Base-by-base conservation (phyloP, 352 stramenopile genomes). In the Phytopythium chamaehyphon region DNA sequence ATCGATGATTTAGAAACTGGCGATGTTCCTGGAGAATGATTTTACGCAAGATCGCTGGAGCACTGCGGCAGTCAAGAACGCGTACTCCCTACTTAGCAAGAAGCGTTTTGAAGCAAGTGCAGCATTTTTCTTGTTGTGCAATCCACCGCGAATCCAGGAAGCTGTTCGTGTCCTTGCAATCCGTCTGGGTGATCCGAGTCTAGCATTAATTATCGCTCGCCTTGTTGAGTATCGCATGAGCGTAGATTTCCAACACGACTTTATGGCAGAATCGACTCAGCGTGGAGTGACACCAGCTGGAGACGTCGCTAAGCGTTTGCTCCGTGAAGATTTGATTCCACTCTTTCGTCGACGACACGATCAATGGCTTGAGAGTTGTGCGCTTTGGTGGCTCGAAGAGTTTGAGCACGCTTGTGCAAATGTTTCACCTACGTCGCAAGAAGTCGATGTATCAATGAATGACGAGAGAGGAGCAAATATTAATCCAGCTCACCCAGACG, bases 61-160 rank as follows among this genome's bases (percentile, higher is more conserved):
- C 35, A 76, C 77, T 51, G 91, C 95, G 26, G 95, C 92, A 12
- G 84, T 97, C 40, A 97, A 96, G 52, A 98, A 98, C 64, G 95
- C 93, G 7, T 98, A 97, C 64, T 97, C 93, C 40, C 64, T 98
- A 39, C 68, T 98, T 10, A 76, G 86, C 31, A 98, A 98, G 61
- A 91, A 96, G 28, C 86, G 93, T 40, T 98, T 97, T 62, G 69
- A 85, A 47, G 63, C 70, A 11, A 93, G 93, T 11, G 83, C 92
- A 10, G 81, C 88, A 6, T 98, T 98, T 57, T 98, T 98, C 66
- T 67, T 98, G 18, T 59, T 98, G 19, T 86, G 89, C 42, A 76
- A 98, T 43, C 95, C 95, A 3, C 93, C 93, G 18, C 87, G 93
- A 14, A 70, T 97, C 23, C 93, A 98, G 72, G 91, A 96, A 48